phyloP scores from a whole-genome alignment of 306 rosid species.

The Gastrolobium villosum region DNA sequence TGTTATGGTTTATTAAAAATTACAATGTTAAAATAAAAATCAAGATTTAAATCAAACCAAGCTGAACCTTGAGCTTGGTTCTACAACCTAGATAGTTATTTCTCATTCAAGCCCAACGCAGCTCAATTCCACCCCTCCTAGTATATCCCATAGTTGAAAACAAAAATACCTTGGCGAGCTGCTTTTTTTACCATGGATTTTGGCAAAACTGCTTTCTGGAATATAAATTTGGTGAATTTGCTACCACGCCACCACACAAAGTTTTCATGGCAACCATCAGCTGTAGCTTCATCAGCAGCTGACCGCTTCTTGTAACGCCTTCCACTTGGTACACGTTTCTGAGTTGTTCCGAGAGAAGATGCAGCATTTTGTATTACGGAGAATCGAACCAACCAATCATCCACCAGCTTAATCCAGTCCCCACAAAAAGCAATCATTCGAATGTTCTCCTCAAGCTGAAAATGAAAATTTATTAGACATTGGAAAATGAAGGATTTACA shows the following conservation, averaged over 20 bases:
- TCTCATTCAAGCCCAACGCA: not conserved
- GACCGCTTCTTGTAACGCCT: constrained; percentile 78
- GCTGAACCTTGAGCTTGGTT: not conserved
- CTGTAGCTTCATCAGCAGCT: constrained; percentile 64
- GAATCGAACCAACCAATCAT: constrained; percentile 77
- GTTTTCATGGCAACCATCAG: constrained; percentile 57
- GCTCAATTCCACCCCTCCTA: constrained; percentile 12
- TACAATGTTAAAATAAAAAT: not conserved
- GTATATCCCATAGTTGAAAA: constrained; percentile 7
- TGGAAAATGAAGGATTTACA: constrained; percentile 36
- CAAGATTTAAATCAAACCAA: constrained; percentile 33
- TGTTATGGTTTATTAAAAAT: not conserved
- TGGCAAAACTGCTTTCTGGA: constrained; percentile 84
- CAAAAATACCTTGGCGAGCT: constrained; percentile 82
- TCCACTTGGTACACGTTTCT: constrained; percentile 75
- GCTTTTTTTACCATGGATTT: constrained; percentile 69
- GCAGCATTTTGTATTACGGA: constrained; percentile 67
- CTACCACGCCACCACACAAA: constrained; percentile 92
- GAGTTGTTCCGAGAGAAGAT: constrained; percentile 66
- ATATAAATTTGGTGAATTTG: constrained; percentile 67
- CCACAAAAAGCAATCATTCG: constrained; percentile 70
- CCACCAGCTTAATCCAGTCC: constrained; percentile 90
- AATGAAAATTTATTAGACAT: constrained; percentile 44
- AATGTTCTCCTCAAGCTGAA: constrained; percentile 91
- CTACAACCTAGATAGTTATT: not conserved